A percentile compares a stretch with the other conserved stretches of the same genome.
These are phyloP conservation scores for Alternaria sp. DNA, from an alignment of 2,329 filamentous ascomycete species.

Conservation along the genomic window DNA sequence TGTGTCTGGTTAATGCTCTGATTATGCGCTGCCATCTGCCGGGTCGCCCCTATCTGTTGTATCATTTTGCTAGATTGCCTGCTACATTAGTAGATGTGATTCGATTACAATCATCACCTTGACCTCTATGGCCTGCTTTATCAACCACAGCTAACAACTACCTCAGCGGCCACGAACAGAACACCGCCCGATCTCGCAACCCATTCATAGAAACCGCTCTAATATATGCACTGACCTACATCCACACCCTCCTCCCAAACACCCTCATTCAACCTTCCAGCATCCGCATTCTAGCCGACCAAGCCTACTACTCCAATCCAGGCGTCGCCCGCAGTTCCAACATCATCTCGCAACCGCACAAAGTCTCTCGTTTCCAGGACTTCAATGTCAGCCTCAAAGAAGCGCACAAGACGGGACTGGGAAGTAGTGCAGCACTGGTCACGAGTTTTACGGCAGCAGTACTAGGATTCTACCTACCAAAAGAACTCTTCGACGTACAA, in stretches of 20 bases:
- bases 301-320: slow-evolving; percentile 86
- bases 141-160: not conserved
- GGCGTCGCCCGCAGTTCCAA: slow-evolving; percentile 25
- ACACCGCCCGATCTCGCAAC: slow-evolving; percentile 66
- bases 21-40: not conserved
- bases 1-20: not conserved
- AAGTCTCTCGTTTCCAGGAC: slow-evolving; percentile 69
- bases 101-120: not conserved
- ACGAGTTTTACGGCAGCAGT: slow-evolving; percentile 83
- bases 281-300: slow-evolving; percentile 90
- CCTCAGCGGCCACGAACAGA: slow-evolving; percentile 47
- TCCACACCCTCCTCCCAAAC: slow-evolving; percentile 61
- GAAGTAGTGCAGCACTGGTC: slow-evolving; percentile 92
- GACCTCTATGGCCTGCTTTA: not conserved
- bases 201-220: slow-evolving; percentile 93
- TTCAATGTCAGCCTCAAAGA: slow-evolving; percentile 78
- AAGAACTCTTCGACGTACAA: slow-evolving; percentile 63
- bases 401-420: slow-evolving; percentile 94
- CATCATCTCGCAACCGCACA: slow-evolving; percentile 9
- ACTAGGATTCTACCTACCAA: slow-evolving; percentile 76
- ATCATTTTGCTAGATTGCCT: not conserved
- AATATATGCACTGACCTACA: slow-evolving; percentile 85
- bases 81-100: not conserved
- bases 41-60: not conserved
- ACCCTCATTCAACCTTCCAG: slow-evolving; percentile 70